Conservation (phyloP, 768 basidiomycete genomes). For the Pleurotus cornucopiae region DNA sequence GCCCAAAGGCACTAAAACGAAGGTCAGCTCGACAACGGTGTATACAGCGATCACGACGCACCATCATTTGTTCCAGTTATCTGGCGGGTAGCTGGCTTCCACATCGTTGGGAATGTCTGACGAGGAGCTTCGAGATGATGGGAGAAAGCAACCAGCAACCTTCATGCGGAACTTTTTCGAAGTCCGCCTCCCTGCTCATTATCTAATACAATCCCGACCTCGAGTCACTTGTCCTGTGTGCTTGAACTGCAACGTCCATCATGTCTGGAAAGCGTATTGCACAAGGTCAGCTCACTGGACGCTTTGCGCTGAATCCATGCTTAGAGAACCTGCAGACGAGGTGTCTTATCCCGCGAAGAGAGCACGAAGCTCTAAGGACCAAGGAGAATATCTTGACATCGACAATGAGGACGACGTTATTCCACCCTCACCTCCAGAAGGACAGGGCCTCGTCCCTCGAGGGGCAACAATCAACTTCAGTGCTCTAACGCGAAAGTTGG, state of each 20-base stretch:
- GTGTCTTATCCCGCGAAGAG: conserved; percentile 37
- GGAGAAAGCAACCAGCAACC: conserved; percentile 21
- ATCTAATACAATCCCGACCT: neutral
- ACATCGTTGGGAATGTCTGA: conserved; percentile 41
- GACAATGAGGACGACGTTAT: conserved; percentile 57
- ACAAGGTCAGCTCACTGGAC: conserved; percentile 27
- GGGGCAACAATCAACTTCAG: conserved; percentile 85
- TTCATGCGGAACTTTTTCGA: conserved; percentile 16
- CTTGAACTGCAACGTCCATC: neutral
- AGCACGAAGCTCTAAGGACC: conserved; percentile 39
- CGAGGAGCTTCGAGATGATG: conserved; percentile 19
- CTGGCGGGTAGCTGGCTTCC: conserved; percentile 85
- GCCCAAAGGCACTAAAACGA: conserved; percentile 68
- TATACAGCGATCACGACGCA: conserved; percentile 27
- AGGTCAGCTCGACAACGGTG: conserved; percentile 8
- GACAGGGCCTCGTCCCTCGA: conserved; percentile 51
- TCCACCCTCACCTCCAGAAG: conserved; percentile 49
- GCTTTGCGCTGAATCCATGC: neutral
- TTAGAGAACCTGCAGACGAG: conserved; percentile 11
- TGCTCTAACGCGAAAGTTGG: conserved; percentile 76
- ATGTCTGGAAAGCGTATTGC: conserved; percentile 36
- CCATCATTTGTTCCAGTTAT: conserved; percentile 93
- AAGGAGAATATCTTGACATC: conserved; percentile 56
- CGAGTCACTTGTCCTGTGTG: neutral
- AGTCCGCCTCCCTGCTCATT: conserved; percentile 21